Evolutionary conservation across 2,329 filamentous ascomycete genomes (phyloP), one percentile per base, ranked within the genome.

Genomic region (Ophiostoma himal-ulmi): DNA sequence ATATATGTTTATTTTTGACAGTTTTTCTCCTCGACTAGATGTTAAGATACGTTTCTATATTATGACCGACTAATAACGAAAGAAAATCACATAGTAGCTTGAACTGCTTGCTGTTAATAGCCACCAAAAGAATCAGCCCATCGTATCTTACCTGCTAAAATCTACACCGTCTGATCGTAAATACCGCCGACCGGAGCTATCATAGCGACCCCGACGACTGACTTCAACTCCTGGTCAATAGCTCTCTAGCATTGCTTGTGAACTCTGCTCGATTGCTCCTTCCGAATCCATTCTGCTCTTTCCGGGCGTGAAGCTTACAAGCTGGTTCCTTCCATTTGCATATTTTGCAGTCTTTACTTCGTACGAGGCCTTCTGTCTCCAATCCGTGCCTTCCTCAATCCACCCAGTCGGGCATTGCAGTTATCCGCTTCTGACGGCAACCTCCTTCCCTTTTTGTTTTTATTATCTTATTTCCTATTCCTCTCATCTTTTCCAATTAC

Each of bases 391-490:
- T 57, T 57, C 22, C 44, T n/a, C 20, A 30, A 30, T 30, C 4
- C 30, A 48, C 20, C 8, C 52, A 26, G 22, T 22, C 22, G 5
- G 52, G 8, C 7, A 26, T 26, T 22, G 11, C 52, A 57, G n/a
- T 57, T 57, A 57, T 57, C 52, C 52, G 52, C 52, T 26, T 57
- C 52, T 57, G 52, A 57, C 52, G 52, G 52, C 52, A 57, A 22
- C 52, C 22, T 57, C 52, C 52, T 57, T 57, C 22, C 22, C 22
- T 57, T 14, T 57, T 26, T 11, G 14, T 48, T 20, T n/a, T 48
- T 7, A 48, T 14, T 26, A 11, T 14, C 14, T 5, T 5, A 8
- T 44, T 13, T 57, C 11, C 20, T 57, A 10, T 13, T 11, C 11
- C 22, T 57, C 52, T 48, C 44, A 6, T 17, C 44, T 8, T 44